These are phyloP conservation scores for Pestalotiopsis sp. DNA, from an alignment of 2,329 filamentous ascomycete species.

Conservation along the genomic window DNA sequence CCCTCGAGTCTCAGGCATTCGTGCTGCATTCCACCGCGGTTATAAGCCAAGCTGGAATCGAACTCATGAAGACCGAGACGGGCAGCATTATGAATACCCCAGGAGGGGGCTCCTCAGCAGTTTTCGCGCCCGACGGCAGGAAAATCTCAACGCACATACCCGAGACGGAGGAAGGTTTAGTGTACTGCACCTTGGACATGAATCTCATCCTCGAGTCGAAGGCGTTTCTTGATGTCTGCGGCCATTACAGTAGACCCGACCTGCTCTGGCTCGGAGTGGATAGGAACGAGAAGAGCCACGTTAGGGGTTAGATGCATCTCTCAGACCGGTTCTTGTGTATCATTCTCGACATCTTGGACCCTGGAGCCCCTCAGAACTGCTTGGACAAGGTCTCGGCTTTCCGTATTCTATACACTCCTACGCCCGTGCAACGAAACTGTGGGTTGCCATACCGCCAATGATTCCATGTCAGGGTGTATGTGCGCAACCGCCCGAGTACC, in stretches of 20 bases:
- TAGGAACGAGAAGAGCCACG: background rate
- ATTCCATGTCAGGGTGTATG: too few relatives aligned
- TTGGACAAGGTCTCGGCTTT: too few relatives aligned
- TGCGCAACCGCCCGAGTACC: too few relatives aligned
- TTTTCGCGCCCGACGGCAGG: conserved; percentile 54
- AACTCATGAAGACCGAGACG: conserved; percentile 43
- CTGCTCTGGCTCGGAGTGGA: conserved; percentile 49
- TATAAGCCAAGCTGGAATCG: conserved; percentile 45
- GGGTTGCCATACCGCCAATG: too few relatives aligned
- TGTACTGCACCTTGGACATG: conserved; percentile 51
- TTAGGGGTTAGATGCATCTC: background rate
- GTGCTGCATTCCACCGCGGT: conserved; percentile 56
- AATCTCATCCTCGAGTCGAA: conserved; percentile 40
- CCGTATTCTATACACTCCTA: too few relatives aligned
- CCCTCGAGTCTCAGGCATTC: conserved; percentile 57
- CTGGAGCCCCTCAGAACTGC: too few relatives aligned
- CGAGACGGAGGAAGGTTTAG: conserved; percentile 35
- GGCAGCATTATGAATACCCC: conserved; percentile 43
- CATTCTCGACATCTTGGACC: too few relatives aligned
- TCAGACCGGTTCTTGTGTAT: too few relatives aligned
- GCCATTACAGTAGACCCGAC: conserved; percentile 54
- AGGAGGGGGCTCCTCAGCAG: conserved; percentile 24
- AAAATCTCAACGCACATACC: conserved; percentile 38
- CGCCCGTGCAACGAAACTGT: too few relatives aligned
- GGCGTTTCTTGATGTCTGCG: conserved; percentile 46